Base-by-base conservation (phyloP, 805 yeast species). In the Candida methanosorbosa region DNA sequence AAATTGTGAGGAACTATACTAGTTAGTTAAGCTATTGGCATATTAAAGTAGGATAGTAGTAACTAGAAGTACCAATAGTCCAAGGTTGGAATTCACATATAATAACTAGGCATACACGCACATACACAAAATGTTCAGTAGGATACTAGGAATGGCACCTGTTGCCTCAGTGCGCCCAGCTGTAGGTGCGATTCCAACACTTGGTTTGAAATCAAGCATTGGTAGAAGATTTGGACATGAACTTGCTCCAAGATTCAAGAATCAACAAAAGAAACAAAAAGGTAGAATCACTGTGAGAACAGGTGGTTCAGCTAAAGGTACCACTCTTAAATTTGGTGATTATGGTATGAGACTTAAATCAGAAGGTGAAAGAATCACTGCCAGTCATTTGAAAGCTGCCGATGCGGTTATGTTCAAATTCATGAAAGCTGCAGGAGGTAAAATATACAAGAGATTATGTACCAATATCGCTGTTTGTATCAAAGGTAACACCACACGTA, bases 401-500 rank as follows among this genome's bases (percentile, higher is more conserved):
- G 95, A 88, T 55, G 78, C 75, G 50, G 83, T 87, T 27, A 69
- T 88, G 39, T 76, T 78, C 77, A 75, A 95, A 61, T 76, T 79
- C 40, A 78, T 87, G 51, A 77, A 95, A 59, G 85, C 88, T 14
- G 64, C 78, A 29, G 75, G 77, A 15, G 94, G 94, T 27, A 63
- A 72, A 45, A 65, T 87, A 35, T 78, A 81, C 71, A 79, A 90
- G 47, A 75, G 97, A 54, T 67, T 88, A 37, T 75, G 78, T 33
- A 81, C 95, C 17, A 81, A 83, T 55, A 72, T 86, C 35, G 92
- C 97, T 0, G 94, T 92, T 11, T 87, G 96, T 61, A 76, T 84
- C 41, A 92, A 92, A 65, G 98, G 98, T 65, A 92, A 92, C 59
- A 96, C 92, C 58, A 86, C 96, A 9, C 92, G 98, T 79, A 92